Percentiles rank a stretch among this genome's conserved stretches.
These are phyloP conservation scores for Metarhizium rileyi DNA, from an alignment of 2,329 filamentous ascomycete genomes.

Conservation along the genomic window DNA sequence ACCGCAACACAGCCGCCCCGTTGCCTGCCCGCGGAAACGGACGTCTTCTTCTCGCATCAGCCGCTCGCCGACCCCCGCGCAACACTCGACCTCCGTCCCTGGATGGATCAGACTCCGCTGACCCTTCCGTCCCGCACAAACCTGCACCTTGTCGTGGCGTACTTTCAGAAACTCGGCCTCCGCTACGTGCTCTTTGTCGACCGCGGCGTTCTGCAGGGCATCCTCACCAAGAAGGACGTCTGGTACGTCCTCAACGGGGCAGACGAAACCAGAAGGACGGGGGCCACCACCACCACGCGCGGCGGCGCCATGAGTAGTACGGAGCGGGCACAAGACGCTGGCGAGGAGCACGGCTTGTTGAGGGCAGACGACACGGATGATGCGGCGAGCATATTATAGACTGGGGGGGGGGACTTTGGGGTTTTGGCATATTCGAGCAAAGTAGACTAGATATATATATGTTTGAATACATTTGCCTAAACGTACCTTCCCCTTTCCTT, in stretches of 20 bases:
- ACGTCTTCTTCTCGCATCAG: conserved; percentile 77
- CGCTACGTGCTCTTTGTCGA: conserved; percentile 85
- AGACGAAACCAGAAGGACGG: conserved; percentile 46
- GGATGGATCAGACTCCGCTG: conserved; percentile 98
- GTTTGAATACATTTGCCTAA: background rate
- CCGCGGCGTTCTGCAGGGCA: conserved; percentile 67
- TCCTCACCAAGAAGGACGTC: conserved; percentile 95
- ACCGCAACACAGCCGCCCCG: conserved; percentile 43
- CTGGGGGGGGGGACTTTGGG: too few species aligned
- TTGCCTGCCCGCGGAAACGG: conserved; percentile 57
- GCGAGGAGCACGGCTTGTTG: conserved; percentile 1
- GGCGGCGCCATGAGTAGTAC: background rate
- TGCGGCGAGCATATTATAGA: conserved; percentile 5
- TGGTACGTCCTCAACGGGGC: conserved; percentile 85
- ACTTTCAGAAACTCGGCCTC: conserved; percentile 91
- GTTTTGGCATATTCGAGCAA: too few species aligned
- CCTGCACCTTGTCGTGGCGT: conserved; percentile 76
- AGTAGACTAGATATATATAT: background rate
- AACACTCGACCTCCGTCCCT: conserved; percentile 81
- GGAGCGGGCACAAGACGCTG: background rate
- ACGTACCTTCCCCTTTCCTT: background rate
- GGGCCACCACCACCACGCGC: conserved; percentile 12
- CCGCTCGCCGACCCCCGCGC: conserved; percentile 67
- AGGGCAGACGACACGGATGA: conserved; percentile 1
- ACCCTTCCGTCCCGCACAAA: conserved; percentile 69